Conservation (phyloP, 2,329 filamentous ascomycete species). For the Fusarium azukiicola region DNA sequence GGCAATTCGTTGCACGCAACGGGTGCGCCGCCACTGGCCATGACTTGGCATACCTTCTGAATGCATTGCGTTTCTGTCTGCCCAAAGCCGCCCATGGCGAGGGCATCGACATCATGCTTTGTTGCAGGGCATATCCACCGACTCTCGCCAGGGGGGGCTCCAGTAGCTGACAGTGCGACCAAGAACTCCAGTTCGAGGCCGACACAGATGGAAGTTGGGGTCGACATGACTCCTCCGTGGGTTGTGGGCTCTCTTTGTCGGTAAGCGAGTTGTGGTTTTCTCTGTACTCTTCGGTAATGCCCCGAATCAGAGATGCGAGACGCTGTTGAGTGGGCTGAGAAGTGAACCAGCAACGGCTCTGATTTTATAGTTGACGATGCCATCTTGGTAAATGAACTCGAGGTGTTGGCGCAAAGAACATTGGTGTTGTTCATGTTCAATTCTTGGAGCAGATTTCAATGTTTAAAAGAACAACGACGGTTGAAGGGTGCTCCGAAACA, state of each 20-base stretch:
- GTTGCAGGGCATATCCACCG: conserved; percentile 43
- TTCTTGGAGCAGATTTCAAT: conserved; percentile 16
- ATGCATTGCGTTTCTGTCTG: conserved; percentile 33
- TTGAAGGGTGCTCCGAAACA: conserved; percentile 29
- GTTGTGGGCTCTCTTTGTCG: conserved; percentile 12
- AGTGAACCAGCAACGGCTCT: conserved; percentile 30
- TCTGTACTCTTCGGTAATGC: conserved; percentile 27
- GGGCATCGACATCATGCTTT: conserved; percentile 22
- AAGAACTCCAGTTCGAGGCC: conserved; percentile 57
- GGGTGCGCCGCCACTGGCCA: conserved; percentile 46
- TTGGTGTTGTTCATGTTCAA: conserved; percentile 26
- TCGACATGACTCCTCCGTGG: conserved; percentile 23
- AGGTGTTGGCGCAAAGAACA: conserved; percentile 30
- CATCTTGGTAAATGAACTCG: conserved; percentile 40
- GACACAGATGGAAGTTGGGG: conserved; percentile 40
- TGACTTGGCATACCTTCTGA: conserved; percentile 48
- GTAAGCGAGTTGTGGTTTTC: conserved; percentile 20
- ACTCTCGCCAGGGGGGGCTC: conserved; percentile 15
- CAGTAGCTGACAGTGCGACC: conserved; percentile 42
- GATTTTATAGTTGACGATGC: conserved; percentile 40
- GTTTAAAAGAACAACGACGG: conserved; percentile 12
- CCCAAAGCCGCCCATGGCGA: conserved; percentile 41
- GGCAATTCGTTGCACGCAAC: conserved; percentile 42
- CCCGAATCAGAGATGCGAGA: conserved; percentile 20
- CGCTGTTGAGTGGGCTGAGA: conserved; percentile 34